Evolutionary conservation across 2,329 filamentous ascomycete species (phyloP).

Genomic region (Hymenoscyphus albidus): DNA sequence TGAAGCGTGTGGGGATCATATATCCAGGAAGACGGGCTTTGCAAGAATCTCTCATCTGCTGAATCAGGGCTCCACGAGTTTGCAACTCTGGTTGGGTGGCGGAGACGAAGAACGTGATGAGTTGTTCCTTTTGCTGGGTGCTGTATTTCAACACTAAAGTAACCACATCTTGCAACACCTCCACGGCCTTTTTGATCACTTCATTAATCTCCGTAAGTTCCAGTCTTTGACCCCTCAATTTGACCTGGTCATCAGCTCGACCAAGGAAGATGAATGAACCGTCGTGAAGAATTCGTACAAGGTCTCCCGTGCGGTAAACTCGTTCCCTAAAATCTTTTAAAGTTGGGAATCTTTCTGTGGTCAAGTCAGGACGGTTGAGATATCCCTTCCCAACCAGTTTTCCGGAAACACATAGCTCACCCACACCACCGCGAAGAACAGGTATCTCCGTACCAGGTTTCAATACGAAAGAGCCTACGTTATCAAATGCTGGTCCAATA

Average conservation of each 20-base stretch:
- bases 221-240: slow-evolving; percentile 81
- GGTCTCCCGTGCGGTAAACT: slow-evolving; percentile 84
- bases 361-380: slow-evolving; percentile 74
- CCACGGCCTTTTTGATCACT: slow-evolving; percentile 62
- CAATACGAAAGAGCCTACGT: slow-evolving; percentile 81
- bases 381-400: slow-evolving; percentile 88
- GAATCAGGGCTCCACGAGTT: slow-evolving; percentile 40
- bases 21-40: slow-evolving; percentile 69
- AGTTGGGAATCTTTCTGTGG: slow-evolving; percentile 68
- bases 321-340: slow-evolving; percentile 54
- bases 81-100: slow-evolving; percentile 18
- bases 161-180: slow-evolving; percentile 60
- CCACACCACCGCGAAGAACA: slow-evolving; percentile 73
- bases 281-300: slow-evolving; percentile 77
- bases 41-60: slow-evolving; percentile 58
- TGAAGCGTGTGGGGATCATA: slow-evolving; percentile 85
- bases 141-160: slow-evolving; percentile 72
- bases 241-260: slow-evolving; percentile 86
- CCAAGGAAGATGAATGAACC: slow-evolving; percentile 84
- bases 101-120: slow-evolving; percentile 70
- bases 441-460: slow-evolving; percentile 64
- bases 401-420: slow-evolving; percentile 85
- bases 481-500: slow-evolving; percentile 81
- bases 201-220: slow-evolving; percentile 92
- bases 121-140: slow-evolving; percentile 72